Evolutionary conservation across 345 rosid species (phyloP), one percentile per base, ranked within the genome.

Genomic region (Viola odorata): DNA sequence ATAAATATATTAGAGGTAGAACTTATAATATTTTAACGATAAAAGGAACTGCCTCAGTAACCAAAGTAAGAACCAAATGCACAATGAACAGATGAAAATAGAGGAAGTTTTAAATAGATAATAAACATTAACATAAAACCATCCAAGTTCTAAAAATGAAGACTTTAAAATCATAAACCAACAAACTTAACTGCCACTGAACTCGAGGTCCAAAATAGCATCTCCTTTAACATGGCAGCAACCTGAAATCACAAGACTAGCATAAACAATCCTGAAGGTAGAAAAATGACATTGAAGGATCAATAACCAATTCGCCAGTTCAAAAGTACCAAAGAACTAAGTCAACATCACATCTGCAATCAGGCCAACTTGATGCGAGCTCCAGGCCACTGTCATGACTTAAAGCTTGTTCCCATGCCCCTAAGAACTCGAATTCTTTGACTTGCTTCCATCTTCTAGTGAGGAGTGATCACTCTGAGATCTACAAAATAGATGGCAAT

Each of bases 121-220:
- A 55, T 38, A 62, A 45, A 44, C 53, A 45, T 16, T 45, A 65
- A 61, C 59, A 73, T 40, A 66, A 67, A 67, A 70, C 55, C 53
- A 56, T 13, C 65, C 73, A 48, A 65, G 60, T 61, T 73, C 76
- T 56, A 62, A 63, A 58, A 49, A 23, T 32, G 58, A 60, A 68
- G 65, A 58, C 61, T 62, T 54, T 45, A 73, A 72, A 69, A 77
- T 50, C 41, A 55, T 67, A 70, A 79, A 64, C 76, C 75, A 74
- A 74, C 81, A 75, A 69, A 83, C 83, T 83, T 83, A 81, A 85
- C 86, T 83, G 83, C 83, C 75, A 80, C 62, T 45, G 77, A 65
- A 77, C 76, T 77, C 62, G 75, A 62, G 77, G 78, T 73, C 78
- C 45, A 67, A 72, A 75, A 76, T 23, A 77, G 75, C 78, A 72